Conservation (phyloP, 2,329 filamentous ascomycete species). For the Cadophora luteo-olivacea region DNA sequence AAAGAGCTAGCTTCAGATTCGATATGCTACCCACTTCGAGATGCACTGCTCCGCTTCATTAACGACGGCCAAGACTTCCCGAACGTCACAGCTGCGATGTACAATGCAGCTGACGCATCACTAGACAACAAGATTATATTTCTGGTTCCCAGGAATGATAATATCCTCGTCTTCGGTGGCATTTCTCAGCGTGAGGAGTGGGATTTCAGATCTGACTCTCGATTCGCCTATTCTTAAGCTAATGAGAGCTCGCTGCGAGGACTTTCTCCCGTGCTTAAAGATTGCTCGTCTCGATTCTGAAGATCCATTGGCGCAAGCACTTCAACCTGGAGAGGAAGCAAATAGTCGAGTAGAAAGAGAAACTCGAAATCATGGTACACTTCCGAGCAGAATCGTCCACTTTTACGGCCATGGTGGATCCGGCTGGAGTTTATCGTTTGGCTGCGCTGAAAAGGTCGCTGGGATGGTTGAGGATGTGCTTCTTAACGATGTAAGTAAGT, state of each 20-base stretch:
- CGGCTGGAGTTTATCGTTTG: conserved; percentile 22
- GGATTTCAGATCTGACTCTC: conserved; percentile 17
- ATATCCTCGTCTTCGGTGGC: conserved; percentile 20
- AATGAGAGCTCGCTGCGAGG: conserved; percentile 16
- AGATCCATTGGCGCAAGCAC: conserved; percentile 17
- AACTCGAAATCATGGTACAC: neutral
- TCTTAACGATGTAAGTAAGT: neutral
- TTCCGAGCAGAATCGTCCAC: conserved; percentile 13
- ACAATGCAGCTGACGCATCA: conserved; percentile 1
- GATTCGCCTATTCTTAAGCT: conserved; percentile 16
- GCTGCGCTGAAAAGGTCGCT: conserved; percentile 19
- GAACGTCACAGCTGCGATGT: conserved; percentile 14
- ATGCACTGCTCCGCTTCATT: conserved; percentile 20
- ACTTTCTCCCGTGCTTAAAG: conserved; percentile 12
- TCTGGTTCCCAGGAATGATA: conserved; percentile 21
- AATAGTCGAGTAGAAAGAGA: conserved; percentile 21
- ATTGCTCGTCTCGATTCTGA: conserved; percentile 19
- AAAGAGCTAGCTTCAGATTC: conserved; percentile 10
- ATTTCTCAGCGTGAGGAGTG: conserved; percentile 16
- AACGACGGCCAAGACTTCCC: conserved; percentile 22
- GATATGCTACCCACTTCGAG: conserved; percentile 18
- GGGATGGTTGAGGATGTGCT: neutral
- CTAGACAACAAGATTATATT: conserved; percentile 21
- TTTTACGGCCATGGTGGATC: conserved; percentile 23
- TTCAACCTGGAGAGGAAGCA: conserved; percentile 1